phyloP scores from a whole-genome alignment of 208 protist genomes.

The Wallacemonas sp. region DNA sequence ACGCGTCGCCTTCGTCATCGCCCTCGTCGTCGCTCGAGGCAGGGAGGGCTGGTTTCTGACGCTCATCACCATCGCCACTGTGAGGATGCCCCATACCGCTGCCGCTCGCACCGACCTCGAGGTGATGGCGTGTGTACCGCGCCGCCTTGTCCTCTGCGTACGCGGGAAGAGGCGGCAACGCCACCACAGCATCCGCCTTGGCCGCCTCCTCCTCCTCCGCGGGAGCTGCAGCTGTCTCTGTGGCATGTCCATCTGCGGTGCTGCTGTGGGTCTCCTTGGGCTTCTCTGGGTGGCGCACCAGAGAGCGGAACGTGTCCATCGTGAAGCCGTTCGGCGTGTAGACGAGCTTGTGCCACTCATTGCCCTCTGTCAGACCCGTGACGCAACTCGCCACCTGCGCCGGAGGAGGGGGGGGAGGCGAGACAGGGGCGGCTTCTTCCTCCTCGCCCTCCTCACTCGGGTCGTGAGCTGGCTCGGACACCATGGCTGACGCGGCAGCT shows the following conservation, averaged over 20 bases:
- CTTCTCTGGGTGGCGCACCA: slow-evolving; percentile 1
- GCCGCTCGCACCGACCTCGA: not conserved
- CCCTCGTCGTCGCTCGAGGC: not conserved
- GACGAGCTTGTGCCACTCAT: slow-evolving; percentile 9
- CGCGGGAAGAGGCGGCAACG: not conserved
- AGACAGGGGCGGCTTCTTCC: not conserved
- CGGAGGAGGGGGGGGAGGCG: not conserved
- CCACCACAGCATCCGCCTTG: slow-evolving; percentile 1
- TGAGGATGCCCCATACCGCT: too few relatives aligned
- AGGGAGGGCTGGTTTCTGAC: not conserved
- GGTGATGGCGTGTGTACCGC: slow-evolving; percentile 9
- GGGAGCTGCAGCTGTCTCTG: not conserved
- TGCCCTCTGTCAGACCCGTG: slow-evolving; percentile 6
- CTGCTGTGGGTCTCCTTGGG: too few relatives aligned
- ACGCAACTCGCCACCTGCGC: not conserved
- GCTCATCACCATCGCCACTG: too few relatives aligned
- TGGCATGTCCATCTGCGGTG: too few relatives aligned
- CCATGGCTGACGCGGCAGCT: too few relatives aligned
- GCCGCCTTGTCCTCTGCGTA: slow-evolving; percentile 9
- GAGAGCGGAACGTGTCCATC: slow-evolving; percentile 14
- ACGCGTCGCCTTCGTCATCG: not conserved
- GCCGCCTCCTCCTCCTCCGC: not conserved
- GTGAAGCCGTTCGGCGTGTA: slow-evolving; percentile 9
- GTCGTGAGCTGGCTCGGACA: too few relatives aligned
- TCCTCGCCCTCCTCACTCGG: too few relatives aligned